Evolutionary conservation across 371 early-diverging fungal species (phyloP).

Genomic region (Lichtheimia ramosa): DNA sequence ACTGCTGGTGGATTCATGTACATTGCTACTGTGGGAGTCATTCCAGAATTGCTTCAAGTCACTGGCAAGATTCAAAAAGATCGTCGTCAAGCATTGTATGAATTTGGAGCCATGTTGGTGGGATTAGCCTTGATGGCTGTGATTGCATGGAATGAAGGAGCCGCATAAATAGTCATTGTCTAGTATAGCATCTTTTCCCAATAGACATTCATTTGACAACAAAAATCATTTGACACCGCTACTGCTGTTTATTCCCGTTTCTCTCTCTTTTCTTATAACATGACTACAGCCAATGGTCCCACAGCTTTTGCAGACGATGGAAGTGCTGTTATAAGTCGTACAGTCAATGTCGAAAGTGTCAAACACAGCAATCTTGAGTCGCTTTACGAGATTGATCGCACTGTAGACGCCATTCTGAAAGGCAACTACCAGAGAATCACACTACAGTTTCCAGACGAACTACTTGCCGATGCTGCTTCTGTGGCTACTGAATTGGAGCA

Average conservation of each 20-base stretch:
- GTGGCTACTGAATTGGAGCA: constrained; percentile 57
- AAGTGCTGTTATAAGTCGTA: constrained; percentile 59
- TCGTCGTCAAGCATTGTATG: constrained; percentile 52
- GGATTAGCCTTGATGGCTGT: constrained; percentile 65
- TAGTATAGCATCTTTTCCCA: not conserved
- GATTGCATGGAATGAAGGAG: constrained; percentile 62
- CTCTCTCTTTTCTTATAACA: not conserved
- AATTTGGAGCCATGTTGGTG: constrained; percentile 62
- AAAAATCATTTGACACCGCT: too few relatives aligned
- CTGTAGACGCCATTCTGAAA: constrained; percentile 49
- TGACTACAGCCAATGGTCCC: constrained; percentile 50
- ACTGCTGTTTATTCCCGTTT: too few relatives aligned
- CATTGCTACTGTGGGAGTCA: constrained; percentile 85
- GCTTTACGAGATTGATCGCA: constrained; percentile 72
- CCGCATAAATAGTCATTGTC: constrained; percentile 4
- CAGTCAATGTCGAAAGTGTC: constrained; percentile 45
- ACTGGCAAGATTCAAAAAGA: constrained; percentile 55
- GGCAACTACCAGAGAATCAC: constrained; percentile 66
- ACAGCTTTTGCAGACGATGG: constrained; percentile 70
- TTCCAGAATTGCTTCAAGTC: constrained; percentile 79
- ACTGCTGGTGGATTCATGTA: constrained; percentile 91
- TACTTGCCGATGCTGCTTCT: constrained; percentile 70
- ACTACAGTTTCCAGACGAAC: constrained; percentile 92
- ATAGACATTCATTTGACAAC: too few relatives aligned
- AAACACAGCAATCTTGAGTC: constrained; percentile 41